Evolutionary conservation across 2,329 filamentous ascomycete species (phyloP).

Genomic region (Blumeriella jaapii): DNA sequence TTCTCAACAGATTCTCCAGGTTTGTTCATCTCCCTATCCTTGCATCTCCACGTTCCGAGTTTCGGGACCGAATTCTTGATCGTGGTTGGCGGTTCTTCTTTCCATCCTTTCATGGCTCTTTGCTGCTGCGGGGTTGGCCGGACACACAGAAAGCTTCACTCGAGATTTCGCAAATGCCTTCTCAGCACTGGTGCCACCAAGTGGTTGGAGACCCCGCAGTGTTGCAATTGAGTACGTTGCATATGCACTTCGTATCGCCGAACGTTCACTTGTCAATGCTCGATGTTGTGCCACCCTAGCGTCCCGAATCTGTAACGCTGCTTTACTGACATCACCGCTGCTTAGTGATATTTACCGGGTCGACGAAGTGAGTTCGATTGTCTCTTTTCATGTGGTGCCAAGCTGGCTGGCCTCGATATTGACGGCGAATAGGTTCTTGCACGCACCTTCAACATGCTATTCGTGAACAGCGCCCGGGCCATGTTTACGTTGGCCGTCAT

Average conservation of each 20-base stretch:
- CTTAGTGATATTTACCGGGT: slow-evolving; percentile 40
- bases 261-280: slow-evolving; percentile 13
- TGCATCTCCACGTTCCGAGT: slow-evolving; percentile 2
- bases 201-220: slow-evolving; percentile 11
- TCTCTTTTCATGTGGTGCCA: slow-evolving; percentile 19
- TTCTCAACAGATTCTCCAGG: slow-evolving; percentile 93
- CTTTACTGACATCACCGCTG: slow-evolving; percentile 17
- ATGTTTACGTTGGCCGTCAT: slow-evolving; percentile 82
- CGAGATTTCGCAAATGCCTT: slow-evolving; percentile 1
- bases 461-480: slow-evolving; percentile 63
- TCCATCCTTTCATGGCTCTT: not conserved
- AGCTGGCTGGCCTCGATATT: slow-evolving; percentile 31
- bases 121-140: slow-evolving; percentile 2
- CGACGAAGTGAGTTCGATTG: slow-evolving; percentile 24
- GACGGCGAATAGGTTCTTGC: slow-evolving; percentile 87
- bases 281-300: slow-evolving; percentile 13
- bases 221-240: slow-evolving; percentile 7
- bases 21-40: slow-evolving; percentile 31
- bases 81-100: slow-evolving; percentile 2
- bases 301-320: slow-evolving; percentile 9
- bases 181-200: slow-evolving; percentile 3
- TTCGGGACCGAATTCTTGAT: not conserved
- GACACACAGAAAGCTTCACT: slow-evolving; percentile 8
- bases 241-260: slow-evolving; percentile 11
- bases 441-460: slow-evolving; percentile 95